Evolutionary conservation across 208 protist genomes (phyloP).

Genomic region (Leishmania gerbilli): DNA sequence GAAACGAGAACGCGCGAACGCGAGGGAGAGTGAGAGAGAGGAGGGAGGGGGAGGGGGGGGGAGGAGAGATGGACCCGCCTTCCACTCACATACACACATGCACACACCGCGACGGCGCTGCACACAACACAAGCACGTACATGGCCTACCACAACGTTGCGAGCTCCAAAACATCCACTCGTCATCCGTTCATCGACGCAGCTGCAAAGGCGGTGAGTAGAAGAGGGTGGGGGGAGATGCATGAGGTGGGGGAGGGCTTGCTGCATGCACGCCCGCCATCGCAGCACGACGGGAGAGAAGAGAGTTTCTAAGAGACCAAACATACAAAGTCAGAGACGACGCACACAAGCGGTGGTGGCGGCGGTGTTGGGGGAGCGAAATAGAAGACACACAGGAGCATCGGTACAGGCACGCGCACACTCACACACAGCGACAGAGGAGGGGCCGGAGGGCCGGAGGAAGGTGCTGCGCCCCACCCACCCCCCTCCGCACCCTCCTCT

Average conservation of each 20-base stretch:
- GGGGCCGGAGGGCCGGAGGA: background rate
- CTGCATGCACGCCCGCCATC: background rate
- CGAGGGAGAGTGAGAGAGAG: too few species aligned
- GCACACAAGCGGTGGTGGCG: background rate
- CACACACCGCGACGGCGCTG: background rate
- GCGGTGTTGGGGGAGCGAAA: background rate
- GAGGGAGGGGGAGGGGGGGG: too few species aligned
- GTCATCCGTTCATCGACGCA: background rate
- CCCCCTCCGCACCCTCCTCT: background rate
- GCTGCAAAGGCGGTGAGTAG: background rate
- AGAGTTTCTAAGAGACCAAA: background rate
- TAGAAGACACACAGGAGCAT: background rate
- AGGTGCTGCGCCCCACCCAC: background rate
- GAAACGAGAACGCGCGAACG: background rate
- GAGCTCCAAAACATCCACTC: background rate
- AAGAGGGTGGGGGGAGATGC: background rate
- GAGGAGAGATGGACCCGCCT: background rate
- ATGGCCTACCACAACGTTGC: background rate
- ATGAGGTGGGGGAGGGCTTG: background rate
- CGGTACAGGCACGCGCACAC: background rate
- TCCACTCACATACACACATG: background rate
- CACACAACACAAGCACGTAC: background rate
- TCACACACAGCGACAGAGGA: background rate
- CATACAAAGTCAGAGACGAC: background rate
- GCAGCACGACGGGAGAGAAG: background rate